A percentile compares a stretch with the other conserved stretches of the same genome.
Conservation (phyloP, 1,139 yeast species). For the Saccharomycopsis phalli region DNA sequence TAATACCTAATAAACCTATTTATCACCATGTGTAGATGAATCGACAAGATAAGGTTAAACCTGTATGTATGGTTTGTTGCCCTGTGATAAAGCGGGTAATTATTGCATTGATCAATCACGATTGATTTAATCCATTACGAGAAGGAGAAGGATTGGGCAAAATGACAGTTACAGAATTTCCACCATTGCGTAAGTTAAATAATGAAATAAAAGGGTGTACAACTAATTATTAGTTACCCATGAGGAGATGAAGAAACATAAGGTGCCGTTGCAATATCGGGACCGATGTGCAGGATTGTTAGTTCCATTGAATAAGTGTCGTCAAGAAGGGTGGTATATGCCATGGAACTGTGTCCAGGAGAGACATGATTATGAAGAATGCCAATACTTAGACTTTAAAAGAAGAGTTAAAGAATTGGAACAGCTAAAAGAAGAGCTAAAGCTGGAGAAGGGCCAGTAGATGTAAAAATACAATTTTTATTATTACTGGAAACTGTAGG, state of each 20-base stretch:
- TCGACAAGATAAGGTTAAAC: too few relatives aligned
- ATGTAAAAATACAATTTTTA: too few relatives aligned
- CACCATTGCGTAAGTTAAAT: constrained; percentile 28
- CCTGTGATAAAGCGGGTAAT: too few relatives aligned
- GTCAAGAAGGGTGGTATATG: constrained; percentile 42
- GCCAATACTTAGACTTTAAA: constrained; percentile 75
- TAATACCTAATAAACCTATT: too few relatives aligned
- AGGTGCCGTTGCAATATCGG: constrained; percentile 74
- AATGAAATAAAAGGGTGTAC: background rate
- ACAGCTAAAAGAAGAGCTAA: constrained; percentile 33
- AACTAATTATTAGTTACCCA: constrained; percentile 45
- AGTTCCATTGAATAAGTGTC: constrained; percentile 55
- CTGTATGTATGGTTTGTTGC: too few relatives aligned
- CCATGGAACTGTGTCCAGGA: constrained; percentile 74
- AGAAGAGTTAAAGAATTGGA: constrained; percentile 72
- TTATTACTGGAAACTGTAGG: too few relatives aligned
- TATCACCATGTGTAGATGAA: too few relatives aligned
- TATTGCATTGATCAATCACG: too few relatives aligned
- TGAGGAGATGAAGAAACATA: constrained; percentile 76
- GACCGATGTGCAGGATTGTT: constrained; percentile 79
- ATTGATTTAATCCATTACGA: too few relatives aligned
- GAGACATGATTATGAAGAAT: constrained; percentile 79
- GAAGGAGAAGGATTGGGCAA: too few relatives aligned
- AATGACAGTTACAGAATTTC: constrained; percentile 31
- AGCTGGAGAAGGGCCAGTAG: background rate